Conservation (phyloP, 768 basidiomycete genomes). For the Cytidiella melzeri region DNA sequence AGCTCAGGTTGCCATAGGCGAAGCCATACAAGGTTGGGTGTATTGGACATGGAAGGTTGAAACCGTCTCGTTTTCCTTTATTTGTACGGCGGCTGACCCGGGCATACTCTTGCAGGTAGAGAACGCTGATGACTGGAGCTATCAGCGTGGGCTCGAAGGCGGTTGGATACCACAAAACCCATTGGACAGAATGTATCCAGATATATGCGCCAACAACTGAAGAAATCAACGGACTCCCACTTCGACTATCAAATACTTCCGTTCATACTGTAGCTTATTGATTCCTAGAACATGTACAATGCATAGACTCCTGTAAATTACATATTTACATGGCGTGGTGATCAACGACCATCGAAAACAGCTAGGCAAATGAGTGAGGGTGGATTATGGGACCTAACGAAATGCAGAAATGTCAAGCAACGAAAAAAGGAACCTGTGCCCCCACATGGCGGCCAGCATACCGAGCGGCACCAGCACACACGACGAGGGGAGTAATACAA, state of each 20-base stretch:
- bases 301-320: slow-evolving; percentile 4
- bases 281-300: background rate
- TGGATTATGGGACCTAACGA: background rate
- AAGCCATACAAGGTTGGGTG: slow-evolving; percentile 66
- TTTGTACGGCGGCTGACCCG: background rate
- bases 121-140: slow-evolving; percentile 71
- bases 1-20: slow-evolving; percentile 69
- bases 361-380: background rate
- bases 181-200: slow-evolving; percentile 56
- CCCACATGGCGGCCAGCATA: no score
- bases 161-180: slow-evolving; percentile 77
- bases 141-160: slow-evolving; percentile 63
- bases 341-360: background rate
- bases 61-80: background rate
- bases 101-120: slow-evolving; percentile 38
- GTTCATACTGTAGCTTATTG: background rate
- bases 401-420: background rate
- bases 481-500: background rate
- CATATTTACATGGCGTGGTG: background rate
- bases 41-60: slow-evolving; percentile 84
- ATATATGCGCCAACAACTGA: slow-evolving; percentile 39
- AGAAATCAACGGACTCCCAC: background rate
- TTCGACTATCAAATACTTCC: background rate
- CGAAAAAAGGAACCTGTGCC: no score
- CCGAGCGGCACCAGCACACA: no score